Evolutionary conservation across 768 basidiomycete species (phyloP), one percentile per base, ranked within the genome.

Genomic region (Podaxis carcinomalis): DNA sequence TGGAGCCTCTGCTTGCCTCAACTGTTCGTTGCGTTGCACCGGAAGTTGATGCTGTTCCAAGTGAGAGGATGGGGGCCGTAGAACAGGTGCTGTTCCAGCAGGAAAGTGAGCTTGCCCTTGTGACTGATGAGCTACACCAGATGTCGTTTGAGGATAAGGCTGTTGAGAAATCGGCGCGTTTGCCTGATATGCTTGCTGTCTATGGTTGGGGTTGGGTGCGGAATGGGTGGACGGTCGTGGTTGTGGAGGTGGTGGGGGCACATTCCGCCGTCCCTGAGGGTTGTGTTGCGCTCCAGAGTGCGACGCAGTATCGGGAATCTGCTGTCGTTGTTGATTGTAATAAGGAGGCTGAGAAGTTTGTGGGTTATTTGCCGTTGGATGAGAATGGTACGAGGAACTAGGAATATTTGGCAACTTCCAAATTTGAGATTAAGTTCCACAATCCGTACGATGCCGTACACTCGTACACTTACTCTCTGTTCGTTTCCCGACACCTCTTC

Each of bases 401-500:
- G 47, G 5, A 27, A 27, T 19, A 32, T 16, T 7, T 42, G 51
- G 25, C 11, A 21, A 23, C 6, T 21, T 25, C 44, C 32, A 50
- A 13, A 11, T 25, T 16, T 23, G 11, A 37, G 13, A 13, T 50
- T 6, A 57, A 28, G 28, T 23, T 39, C 23, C 7, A 11, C n/a
- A 16, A 7, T 49, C 11, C 27, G 25, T 13, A 13, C 40, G 14
- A 55, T 7, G 2, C 35, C 42, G 19, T 13, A 42, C n/a, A 11
- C 42, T 55, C 21, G 32, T 7, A 2, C 71, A 57, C 68, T 65
- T 52, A 72, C 59, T 36, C 72, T 58, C 25, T 64, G 49, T 3
- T 67, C 66, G 62, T 62, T 59, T 1, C 54, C 60, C 5, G 54
- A 10, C 19, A 55, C 23, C 32, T 61, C 59, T 13, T 61, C 59